These are phyloP conservation scores for Phytophthora vignae DNA, from an alignment of 352 stramenopile species.

Conservation along the genomic window DNA sequence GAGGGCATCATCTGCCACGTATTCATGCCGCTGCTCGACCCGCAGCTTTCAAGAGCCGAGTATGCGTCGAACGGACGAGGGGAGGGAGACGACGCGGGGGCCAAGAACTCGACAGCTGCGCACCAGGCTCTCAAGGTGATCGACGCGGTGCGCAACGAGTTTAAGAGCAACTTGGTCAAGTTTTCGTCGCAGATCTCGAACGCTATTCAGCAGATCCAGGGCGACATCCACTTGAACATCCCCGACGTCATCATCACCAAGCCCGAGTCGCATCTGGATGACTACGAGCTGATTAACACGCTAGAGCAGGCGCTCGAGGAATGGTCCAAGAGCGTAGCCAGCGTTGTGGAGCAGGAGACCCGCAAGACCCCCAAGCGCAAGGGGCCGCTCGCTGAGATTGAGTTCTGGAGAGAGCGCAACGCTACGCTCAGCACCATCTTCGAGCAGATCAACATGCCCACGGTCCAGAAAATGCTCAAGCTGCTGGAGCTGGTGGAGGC, in stretches of 20 bases:
- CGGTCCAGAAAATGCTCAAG: conserved; percentile 96
- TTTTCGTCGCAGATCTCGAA: conserved; percentile 94
- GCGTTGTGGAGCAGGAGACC: conserved; percentile 91
- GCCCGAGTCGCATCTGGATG: conserved; percentile 82
- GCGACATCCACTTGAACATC: conserved; percentile 94
- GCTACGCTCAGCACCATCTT: conserved; percentile 95
- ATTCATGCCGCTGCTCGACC: conserved; percentile 89
- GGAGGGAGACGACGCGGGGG: conserved; percentile 20
- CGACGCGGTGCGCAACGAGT: conserved; percentile 87
- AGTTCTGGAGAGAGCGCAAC: conserved; percentile 96
- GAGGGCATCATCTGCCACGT: conserved; percentile 90
- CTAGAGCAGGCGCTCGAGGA: conserved; percentile 93
- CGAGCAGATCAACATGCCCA: conserved; percentile 96
- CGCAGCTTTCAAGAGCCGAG: conserved; percentile 57
- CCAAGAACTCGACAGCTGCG: conserved; percentile 22
- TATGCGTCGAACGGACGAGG: conserved; percentile 6
- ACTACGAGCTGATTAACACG: conserved; percentile 88
- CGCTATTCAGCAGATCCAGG: conserved; percentile 94
- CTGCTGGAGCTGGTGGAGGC: conserved; percentile 92
- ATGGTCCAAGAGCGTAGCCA: conserved; percentile 93
- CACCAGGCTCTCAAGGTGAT: conserved; percentile 80
- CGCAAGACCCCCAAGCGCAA: conserved; percentile 90
- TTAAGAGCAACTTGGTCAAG: conserved; percentile 92
- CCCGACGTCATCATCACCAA: conserved; percentile 93
- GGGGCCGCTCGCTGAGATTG: conserved; percentile 94